These are phyloP conservation scores for Epicoccum nigrum DNA, from an alignment of 2,329 filamentous ascomycete genomes.

Conservation along the genomic window DNA sequence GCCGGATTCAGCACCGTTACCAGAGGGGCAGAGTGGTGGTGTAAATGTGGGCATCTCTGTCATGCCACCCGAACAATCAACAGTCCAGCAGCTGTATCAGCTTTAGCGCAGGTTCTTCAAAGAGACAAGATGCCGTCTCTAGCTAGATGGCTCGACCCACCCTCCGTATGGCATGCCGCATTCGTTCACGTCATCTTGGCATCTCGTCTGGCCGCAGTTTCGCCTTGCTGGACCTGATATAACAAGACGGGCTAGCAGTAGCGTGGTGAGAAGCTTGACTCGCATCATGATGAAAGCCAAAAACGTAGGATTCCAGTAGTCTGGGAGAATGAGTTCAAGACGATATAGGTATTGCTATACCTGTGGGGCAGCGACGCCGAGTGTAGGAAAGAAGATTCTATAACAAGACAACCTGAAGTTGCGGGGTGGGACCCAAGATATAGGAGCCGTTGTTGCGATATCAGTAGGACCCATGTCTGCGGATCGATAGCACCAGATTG, in stretches of 20 bases:
- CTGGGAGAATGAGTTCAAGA: too few species aligned
- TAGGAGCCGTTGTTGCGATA: neutral
- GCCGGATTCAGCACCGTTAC: too few species aligned
- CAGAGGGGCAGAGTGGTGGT: neutral
- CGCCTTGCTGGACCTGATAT: constrained; percentile 23
- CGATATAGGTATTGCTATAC: too few species aligned
- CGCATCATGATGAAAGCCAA: constrained; percentile 3
- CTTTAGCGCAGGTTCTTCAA: neutral
- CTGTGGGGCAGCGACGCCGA: too few species aligned
- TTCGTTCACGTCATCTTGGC: constrained; percentile 27
- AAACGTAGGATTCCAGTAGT: too few species aligned
- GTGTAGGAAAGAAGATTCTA: neutral
- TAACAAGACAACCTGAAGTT: too few species aligned
- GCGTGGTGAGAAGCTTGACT: neutral
- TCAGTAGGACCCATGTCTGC: constrained; percentile 4
- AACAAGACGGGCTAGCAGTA: constrained; percentile 4
- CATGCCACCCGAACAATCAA: constrained; percentile 14
- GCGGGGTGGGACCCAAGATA: neutral
- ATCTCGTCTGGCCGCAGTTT: constrained; percentile 24
- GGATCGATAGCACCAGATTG: neutral
- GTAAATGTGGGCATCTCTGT: constrained; percentile 14
- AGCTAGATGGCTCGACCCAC: too few species aligned
- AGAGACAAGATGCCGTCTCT: too few species aligned
- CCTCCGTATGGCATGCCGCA: constrained; percentile 29
- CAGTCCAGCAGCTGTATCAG: constrained; percentile 10